Percentiles rank a stretch among this genome's conserved stretches.
Conservation (phyloP, 345 rosid genomes). For the Aquilaria malaccensis region DNA sequence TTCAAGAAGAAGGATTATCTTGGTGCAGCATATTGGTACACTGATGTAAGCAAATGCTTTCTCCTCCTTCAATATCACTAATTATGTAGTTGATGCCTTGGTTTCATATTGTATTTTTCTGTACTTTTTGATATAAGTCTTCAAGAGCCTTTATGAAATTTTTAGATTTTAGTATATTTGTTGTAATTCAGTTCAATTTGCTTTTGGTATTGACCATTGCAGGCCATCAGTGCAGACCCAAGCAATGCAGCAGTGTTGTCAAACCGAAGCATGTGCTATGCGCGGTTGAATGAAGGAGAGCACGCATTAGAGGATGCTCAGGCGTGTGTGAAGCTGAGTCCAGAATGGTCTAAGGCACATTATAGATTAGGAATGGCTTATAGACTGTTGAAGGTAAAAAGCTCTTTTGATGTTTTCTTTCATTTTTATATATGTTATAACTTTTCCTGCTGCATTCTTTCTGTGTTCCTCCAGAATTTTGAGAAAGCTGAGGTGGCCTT, state of each 20-base stretch:
- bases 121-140: not conserved
- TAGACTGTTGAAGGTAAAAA: not conserved
- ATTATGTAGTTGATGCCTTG: too few species aligned
- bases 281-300: not conserved
- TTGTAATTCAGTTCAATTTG: not conserved
- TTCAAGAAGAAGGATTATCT: not conserved
- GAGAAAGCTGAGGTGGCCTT: not conserved
- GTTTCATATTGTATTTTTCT: not conserved
- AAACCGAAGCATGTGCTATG: not conserved
- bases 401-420: not conserved
- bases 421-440: not conserved
- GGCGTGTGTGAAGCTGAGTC: not conserved
- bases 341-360: not conserved
- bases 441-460: not conserved
- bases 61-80: not conserved
- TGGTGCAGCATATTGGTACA: not conserved
- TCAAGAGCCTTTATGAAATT: not conserved
- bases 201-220: not conserved
- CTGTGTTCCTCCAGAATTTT: not conserved
- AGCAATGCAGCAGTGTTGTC: not conserved
- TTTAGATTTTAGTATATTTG: not conserved
- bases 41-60: not conserved
- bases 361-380: not conserved
- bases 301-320: slow-evolving; percentile 2
- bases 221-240: not conserved